Base-by-base conservation (phyloP, 148 eudicot genomes). In the Rhododendron ovatum region DNA sequence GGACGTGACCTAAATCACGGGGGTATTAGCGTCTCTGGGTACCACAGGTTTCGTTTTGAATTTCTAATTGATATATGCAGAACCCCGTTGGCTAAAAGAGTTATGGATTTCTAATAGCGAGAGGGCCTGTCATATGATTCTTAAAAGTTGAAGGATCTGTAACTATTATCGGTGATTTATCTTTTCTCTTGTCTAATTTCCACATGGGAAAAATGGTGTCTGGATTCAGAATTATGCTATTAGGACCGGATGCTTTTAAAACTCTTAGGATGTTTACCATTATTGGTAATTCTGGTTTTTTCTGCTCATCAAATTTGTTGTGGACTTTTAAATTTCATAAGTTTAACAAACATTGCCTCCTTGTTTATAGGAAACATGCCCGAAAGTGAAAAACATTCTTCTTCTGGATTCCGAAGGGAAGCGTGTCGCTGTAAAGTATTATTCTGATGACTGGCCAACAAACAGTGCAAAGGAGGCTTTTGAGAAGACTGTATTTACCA, bases 381-480 rank as follows among this genome's bases (percentile, higher is more conserved):
- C 92, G 11, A 71, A 65, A 37, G 86, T 91, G 22, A 91, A 87
- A 84, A 91, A 84, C 82, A 89, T 91, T 77, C 87, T 91, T 67
- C 77, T 91, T 39, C 67, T 91, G 86, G 92, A 91, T 86, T 84
- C 91, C 9, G 88, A 91, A 41, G 92, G 92, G 84, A 91, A 89
- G 41, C 92, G 92, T 48, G 82, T 91, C 26, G 92, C 92, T 37
- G 91, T 71, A 50, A 91, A 89, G 87, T 91, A 89, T 61, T 91
- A 50, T 69, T 61, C 92, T 26, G 91, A 89, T 86, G 91, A 91
- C 26, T 91, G 92, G 92, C 88, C 88, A 1, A 89, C 92, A 78
- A 89, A 89, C 78, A 84, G 83, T 86, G 89, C 88, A n/a, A 87
- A 91, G 84, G 81, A 79, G 59, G 87, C 92, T 86, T 91, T 89